These are phyloP conservation scores for Solanum hybrid DNA, from an alignment of 305 asterid species.

Conservation along the genomic window DNA sequence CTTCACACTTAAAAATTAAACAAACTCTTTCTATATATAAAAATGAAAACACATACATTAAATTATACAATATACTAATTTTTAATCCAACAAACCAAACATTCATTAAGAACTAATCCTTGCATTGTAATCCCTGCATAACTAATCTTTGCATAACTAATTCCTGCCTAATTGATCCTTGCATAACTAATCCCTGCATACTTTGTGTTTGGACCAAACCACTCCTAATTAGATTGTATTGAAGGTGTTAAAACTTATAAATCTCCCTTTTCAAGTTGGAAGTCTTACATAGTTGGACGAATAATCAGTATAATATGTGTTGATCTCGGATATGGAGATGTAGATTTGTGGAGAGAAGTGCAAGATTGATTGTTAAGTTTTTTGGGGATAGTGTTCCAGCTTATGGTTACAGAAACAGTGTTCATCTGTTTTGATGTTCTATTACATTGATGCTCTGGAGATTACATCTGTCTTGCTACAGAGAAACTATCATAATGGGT, in stretches of 20 bases:
- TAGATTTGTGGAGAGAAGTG: background rate
- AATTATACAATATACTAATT: background rate
- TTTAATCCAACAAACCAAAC: background rate
- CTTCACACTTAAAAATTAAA: background rate
- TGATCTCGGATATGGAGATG: background rate
- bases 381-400: background rate
- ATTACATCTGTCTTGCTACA: background rate
- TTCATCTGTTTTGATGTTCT: background rate
- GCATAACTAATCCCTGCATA: background rate
- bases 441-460: background rate
- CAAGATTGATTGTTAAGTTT: background rate
- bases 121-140: background rate
- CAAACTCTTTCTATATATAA: background rate
- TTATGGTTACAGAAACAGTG: background rate
- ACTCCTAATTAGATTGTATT: background rate
- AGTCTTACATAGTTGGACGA: background rate
- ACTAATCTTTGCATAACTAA: background rate
- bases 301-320: background rate
- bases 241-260: background rate
- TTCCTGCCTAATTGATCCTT: background rate
- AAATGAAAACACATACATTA: background rate
- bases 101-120: background rate
- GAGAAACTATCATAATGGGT: background rate
- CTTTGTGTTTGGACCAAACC: background rate
- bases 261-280: background rate